These are phyloP conservation scores for Salix koriyanagi DNA, from an alignment of 345 rosid species.

Conservation along the genomic window DNA sequence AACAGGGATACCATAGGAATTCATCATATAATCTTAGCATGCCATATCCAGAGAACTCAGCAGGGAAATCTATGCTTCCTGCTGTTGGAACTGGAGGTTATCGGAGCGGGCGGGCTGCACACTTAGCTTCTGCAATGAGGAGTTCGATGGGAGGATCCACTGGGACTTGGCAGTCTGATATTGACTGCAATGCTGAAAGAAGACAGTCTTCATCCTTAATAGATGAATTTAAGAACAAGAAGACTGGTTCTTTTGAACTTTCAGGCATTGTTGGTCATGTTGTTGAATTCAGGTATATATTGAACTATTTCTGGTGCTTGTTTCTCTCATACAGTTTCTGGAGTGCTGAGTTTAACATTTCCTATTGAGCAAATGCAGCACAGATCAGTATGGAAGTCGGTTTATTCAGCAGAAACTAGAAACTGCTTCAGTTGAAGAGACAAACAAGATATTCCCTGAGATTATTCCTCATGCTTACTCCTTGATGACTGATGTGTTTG, in stretches of 20 bases:
- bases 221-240: slow-evolving; percentile 84
- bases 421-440: slow-evolving; percentile 69
- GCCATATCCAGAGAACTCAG: slow-evolving; percentile 44
- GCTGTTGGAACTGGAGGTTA: slow-evolving; percentile 52
- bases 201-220: slow-evolving; percentile 51
- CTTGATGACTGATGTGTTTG: slow-evolving; percentile 99
- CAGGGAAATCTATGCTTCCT: slow-evolving; percentile 47
- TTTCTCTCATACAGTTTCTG: slow-evolving; percentile 2
- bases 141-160: slow-evolving; percentile 45
- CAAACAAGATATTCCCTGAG: slow-evolving; percentile 73
- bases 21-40: slow-evolving; percentile 47
- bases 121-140: slow-evolving; percentile 54
- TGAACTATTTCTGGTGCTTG: slow-evolving; percentile 11
- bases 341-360: slow-evolving; percentile 13
- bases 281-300: slow-evolving; percentile 77
- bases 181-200: slow-evolving; percentile 47
- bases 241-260: slow-evolving; percentile 67
- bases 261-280: slow-evolving; percentile 67
- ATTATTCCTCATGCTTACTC: slow-evolving; percentile 71
- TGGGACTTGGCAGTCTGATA: slow-evolving; percentile 56
- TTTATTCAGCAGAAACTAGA: slow-evolving; percentile 97
- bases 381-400: slow-evolving; percentile 93
- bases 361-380: slow-evolving; percentile 46
- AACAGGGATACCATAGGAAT: slow-evolving; percentile 45
- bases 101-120: slow-evolving; percentile 49